Conservation (phyloP, 2,329 filamentous ascomycete species). For the Plectosphaerella cucumerina region DNA sequence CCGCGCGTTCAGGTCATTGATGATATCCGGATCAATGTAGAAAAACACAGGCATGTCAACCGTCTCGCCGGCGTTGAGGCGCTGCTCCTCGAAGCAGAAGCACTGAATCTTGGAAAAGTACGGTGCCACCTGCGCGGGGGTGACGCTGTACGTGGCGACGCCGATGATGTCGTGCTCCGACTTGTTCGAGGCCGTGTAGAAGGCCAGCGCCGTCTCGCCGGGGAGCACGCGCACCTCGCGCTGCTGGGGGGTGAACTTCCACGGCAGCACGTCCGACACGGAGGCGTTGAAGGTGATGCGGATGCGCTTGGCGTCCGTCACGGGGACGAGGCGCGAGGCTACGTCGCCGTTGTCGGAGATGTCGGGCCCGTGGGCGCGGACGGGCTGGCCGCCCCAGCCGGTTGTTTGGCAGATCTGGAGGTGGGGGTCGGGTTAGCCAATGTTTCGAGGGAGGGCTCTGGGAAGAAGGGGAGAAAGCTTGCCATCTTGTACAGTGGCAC, state of each 20-base stretch:
- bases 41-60: conserved; percentile 99
- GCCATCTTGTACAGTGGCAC: conserved; percentile 89
- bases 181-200: conserved; percentile 94
- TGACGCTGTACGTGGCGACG: conserved; percentile 96
- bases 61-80: conserved; percentile 89
- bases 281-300: conserved; percentile 95
- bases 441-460: conserved; percentile 8
- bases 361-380: conserved; percentile 65
- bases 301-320: conserved; percentile 77
- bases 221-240: conserved; percentile 92
- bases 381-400: conserved; percentile 88
- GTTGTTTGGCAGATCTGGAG: conserved; percentile 74
- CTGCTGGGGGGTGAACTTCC: conserved; percentile 97
- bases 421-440: conserved; percentile 7
- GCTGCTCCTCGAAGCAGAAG: conserved; percentile 97
- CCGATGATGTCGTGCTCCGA: conserved; percentile 92
- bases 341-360: conserved; percentile 42
- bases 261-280: conserved; percentile 90
- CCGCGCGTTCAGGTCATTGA: conserved; percentile 88
- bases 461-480: conserved; percentile 13
- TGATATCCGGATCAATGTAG: conserved; percentile 94
- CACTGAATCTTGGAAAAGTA: conserved; percentile 99
- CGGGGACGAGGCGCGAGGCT: conserved; percentile 72
- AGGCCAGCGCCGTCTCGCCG: conserved; percentile 93
- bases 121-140: conserved; percentile 88